Evolutionary conservation across 1,139 yeast genomes (phyloP).

Genomic region (Blastobotrys arbuscula): DNA sequence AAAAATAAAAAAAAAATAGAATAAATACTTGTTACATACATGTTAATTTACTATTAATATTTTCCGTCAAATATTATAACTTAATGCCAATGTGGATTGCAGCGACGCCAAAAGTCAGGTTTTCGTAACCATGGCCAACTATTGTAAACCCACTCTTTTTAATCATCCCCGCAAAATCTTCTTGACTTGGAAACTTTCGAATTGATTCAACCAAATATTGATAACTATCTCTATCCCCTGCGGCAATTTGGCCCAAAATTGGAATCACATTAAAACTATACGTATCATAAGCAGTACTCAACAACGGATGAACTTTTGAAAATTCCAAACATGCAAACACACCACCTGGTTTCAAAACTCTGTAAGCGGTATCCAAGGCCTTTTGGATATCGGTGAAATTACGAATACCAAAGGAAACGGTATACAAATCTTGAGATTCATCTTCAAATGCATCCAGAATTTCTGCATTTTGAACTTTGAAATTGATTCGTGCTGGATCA

Average conservation of each 20-base stretch:
- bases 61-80: conserved; percentile 39
- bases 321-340: conserved; percentile 95
- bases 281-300: conserved; percentile 74
- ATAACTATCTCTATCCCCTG: conserved; percentile 91
- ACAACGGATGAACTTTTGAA: conserved; percentile 75
- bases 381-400: conserved; percentile 93
- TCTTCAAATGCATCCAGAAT: conserved; percentile 75
- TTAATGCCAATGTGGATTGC: conserved; percentile 95
- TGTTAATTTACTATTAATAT: too few relatives aligned
- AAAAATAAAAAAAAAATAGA: not conserved
- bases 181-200: conserved; percentile 86
- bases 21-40: too few relatives aligned
- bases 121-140: conserved; percentile 82
- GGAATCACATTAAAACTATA: conserved; percentile 89
- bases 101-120: conserved; percentile 93
- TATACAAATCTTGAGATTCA: conserved; percentile 88
- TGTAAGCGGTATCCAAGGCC: conserved; percentile 87
- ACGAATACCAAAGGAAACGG: conserved; percentile 96
- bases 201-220: conserved; percentile 94
- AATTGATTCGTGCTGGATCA: conserved; percentile 56
- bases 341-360: conserved; percentile 98
- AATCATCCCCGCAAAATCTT: conserved; percentile 84
- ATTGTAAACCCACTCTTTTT: conserved; percentile 91
- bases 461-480: conserved; percentile 92
- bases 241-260: conserved; percentile 89